Evolutionary conservation across 1,284 basidiomycete genomes (phyloP), one percentile per base, ranked within the genome.

Genomic region (Trichosporon sp.): DNA sequence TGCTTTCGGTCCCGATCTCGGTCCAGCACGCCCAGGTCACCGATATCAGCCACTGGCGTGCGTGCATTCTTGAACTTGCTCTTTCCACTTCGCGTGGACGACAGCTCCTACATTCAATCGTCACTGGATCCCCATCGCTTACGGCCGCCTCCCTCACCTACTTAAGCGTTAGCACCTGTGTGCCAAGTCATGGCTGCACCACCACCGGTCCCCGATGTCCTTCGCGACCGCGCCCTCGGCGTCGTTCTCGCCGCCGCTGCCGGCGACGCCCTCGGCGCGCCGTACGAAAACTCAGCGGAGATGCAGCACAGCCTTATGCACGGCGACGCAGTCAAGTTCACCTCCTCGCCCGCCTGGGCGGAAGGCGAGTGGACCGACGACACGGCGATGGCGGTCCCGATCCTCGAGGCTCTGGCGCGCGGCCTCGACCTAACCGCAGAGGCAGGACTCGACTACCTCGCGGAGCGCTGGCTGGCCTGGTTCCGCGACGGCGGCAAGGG

Each of bases 251-350:
- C 35, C 27, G 29, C 64, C 0, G 69, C 64, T 8, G 44, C 64
- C 18, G 69, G 69, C 64, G 69, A 70, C 60, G 51, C 65, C 15
- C 69, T 70, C 21, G 68, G 68, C 21, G 68, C 68, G 11, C 47
- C 60, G 1, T 69, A 69, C 38, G 68, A 66, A 25, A 18, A 29
- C n/a, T 27, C 62, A 1, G 34, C 42, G 0, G 12, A 18, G 1
- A 21, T 18, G 31, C 51, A 25, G 11, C 18, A 5, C 12, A 18
- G 12, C 0, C 53, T 68, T 1, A 21, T 32, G 12, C 5, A 13
- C 2, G 29, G 56, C 1, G 56, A 51, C 1, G 38, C 64, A 2
- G 38, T 68, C 27, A 34, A 8, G 8, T 62, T 64, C 27, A 60
- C 8, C 1, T 38, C 64, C 25, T 31, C n/a, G 9, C 5, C 3